Conservation (phyloP, 2,329 filamentous ascomycete species). For the Aspergillus caelatus region DNA sequence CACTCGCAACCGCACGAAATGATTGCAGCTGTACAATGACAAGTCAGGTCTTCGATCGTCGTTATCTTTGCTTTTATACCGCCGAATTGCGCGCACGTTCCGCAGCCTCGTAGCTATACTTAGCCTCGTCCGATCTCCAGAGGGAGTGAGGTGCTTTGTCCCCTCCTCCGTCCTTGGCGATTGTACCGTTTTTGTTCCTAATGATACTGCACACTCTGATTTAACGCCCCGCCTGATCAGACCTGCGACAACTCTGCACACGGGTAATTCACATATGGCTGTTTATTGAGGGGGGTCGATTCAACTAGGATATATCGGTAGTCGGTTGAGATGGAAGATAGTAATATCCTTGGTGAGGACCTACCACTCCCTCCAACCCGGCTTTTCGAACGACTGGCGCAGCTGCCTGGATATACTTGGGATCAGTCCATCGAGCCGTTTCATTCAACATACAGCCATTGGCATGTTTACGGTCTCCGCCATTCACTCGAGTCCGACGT, state of each 20-base stretch:
- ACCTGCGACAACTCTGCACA: conserved; percentile 10
- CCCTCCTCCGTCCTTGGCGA: conserved; percentile 23
- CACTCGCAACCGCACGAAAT: conserved; percentile 17
- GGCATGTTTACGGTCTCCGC: conserved; percentile 70
- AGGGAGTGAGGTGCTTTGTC: conserved; percentile 14
- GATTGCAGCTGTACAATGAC: conserved; percentile 11
- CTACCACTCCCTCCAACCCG: conserved; percentile 62
- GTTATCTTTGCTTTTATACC: not conserved
- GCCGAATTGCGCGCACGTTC: not conserved
- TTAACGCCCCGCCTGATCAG: conserved; percentile 13
- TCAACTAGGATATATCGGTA: conserved; percentile 17
- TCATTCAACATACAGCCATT: conserved; percentile 79
- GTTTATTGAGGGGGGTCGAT: conserved; percentile 18
- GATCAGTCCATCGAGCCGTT: conserved; percentile 61
- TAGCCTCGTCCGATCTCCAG: conserved; percentile 4
- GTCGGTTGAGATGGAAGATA: conserved; percentile 37
- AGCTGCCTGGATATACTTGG: conserved; percentile 76
- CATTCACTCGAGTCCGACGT: conserved; percentile 55
- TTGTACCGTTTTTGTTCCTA: conserved; percentile 28
- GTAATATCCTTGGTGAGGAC: conserved; percentile 47
- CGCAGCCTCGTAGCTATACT: not conserved
- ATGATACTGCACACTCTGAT: conserved; percentile 21
- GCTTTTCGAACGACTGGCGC: conserved; percentile 72
- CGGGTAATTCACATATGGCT: conserved; percentile 24
- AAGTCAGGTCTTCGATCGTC: not conserved